Base-by-base conservation (phyloP, 2,329 filamentous ascomycete species). In the Pseudogymnoascus sp. region DNA sequence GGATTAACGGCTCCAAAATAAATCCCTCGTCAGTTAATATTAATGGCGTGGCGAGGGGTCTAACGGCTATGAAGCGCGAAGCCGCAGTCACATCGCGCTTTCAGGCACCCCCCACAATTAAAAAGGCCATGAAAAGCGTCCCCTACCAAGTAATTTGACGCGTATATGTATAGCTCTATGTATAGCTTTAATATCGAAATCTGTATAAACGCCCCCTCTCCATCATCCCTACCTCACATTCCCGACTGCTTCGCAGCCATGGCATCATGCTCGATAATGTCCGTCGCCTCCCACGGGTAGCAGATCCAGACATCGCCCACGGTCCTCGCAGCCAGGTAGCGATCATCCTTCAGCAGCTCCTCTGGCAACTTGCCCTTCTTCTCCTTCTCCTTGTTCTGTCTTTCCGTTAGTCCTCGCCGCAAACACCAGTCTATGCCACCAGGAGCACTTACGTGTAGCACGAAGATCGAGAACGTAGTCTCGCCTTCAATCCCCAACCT, bases 241-340 rank as follows among this genome's bases (percentile, higher is more conserved):
- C 61, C 48, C 33, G 65, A 34, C 58, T 70, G 63, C 62, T 69
- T 65, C 12, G 41, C 76, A 15, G 90, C 88, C 61, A 86, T 72
- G 62, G 77, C 75, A 75, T 97, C 92, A 72, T 96, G 92, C 80
- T 92, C 89, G 26, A 95, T 90, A 70, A 97, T 96, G 72, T 96
- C 89, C 33, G 76, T 87, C 41, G 94, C 94, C 78, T 97, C 94
- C 94, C 94, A 99, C 13, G 94, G 94, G 76, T 99, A 99, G 81
- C 90, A 95, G 73, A 97, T 97, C 94, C 94, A 99, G 65, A 91
- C 86, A 75, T 99, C 92, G n/a, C 82, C 83, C 30, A 95, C 89
- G 5, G 92, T 97, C 71, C 87, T 79, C 19, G 94, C 90, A 19
- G 94, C 94, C 66, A 88, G 75, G 76, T 99, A 99, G 68, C 87